Base-by-base conservation (phyloP, 2,329 filamentous ascomycete genomes). In the Blastomyces percursus region DNA sequence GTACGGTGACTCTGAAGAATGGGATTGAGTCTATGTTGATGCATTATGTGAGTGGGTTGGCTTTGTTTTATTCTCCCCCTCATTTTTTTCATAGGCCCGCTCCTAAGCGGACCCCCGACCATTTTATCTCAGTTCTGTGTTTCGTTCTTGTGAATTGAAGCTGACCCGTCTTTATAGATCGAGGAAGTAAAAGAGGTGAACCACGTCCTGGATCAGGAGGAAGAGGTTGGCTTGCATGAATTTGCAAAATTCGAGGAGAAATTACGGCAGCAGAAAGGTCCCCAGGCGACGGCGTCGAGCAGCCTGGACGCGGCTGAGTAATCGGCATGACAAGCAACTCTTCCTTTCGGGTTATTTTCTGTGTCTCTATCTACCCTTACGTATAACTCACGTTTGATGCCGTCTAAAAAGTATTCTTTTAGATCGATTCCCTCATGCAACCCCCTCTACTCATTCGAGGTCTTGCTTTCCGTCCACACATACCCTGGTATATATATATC, bases 1-100 rank as follows among this genome's bases (percentile, higher is more conserved):
- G 92, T 74, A 97, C 94, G 0, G 92, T 96, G 44, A 99, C 94
- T 38, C 77, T 99, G 68, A 96, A 96, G 81, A 97, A 95, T 74
- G 94, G 94, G 7, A 99, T 99, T 69, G 94, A 99, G 81, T 90
- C 90, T 67, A 97, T 99, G 94, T 76, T 97, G 74, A 96, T 96
- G 90, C 90, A 93, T 75, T 94, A 94, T 75, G 89, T 91, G 76
- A 83, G 88, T 85, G 51, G 30, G 55, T 44, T 42, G 12, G n/a
- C 46, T 12, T 27, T 50, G 3, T 50, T 27, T 19, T 21, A 61
- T 61, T 40, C 19, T 11, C 14, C 24, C 9, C 16, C 50, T 50
- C 61, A 54, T 27, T 61, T 40, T 40, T 32, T 56, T 52, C 59
- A 35, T 35, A 35, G n/a, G 48, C 44, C 67, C 30, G 16, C 5